Percentiles rank a stretch among this genome's conserved stretches.
Evolutionary conservation across 306 rosid species (phyloP).

Genomic region (Corylus heterophylla): DNA sequence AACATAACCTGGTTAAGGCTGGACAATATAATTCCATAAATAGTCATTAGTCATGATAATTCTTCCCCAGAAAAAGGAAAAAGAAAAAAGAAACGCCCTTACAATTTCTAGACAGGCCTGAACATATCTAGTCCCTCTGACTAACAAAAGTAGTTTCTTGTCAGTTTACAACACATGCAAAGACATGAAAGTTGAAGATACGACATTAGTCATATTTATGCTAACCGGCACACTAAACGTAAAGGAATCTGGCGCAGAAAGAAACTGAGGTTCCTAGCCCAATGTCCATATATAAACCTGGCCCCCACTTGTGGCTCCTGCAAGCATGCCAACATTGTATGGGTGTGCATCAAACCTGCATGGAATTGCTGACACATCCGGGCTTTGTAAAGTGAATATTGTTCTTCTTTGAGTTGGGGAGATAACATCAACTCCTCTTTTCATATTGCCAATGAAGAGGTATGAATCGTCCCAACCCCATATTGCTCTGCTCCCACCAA

Average conservation of each 20-base stretch:
- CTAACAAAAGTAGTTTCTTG: neutral
- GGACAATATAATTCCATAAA: neutral
- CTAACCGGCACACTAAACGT: neutral
- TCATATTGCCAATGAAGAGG: constrained; percentile 78
- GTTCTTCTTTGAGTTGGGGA: constrained; percentile 45
- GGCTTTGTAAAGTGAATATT: constrained; percentile 58
- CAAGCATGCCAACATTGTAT: constrained; percentile 45
- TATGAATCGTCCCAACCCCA: constrained; percentile 93
- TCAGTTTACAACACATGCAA: neutral
- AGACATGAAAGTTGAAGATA: neutral
- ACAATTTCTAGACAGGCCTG: neutral
- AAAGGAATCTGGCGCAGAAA: neutral
- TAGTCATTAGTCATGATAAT: neutral
- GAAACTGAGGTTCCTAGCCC: constrained; percentile 13
- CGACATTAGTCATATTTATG: neutral
- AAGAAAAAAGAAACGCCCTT: neutral
- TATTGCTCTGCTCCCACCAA: constrained; percentile 62
- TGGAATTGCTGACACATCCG: constrained; percentile 72
- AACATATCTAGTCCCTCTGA: neutral
- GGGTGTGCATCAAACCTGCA: constrained; percentile 74
- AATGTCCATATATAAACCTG: constrained; percentile 51
- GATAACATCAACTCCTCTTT: constrained; percentile 74
- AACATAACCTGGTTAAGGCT: neutral
- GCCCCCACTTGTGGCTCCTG: constrained; percentile 54
- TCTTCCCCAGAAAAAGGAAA: neutral